Evolutionary conservation across 169 alveolate species (phyloP).

Genomic region (Eimeria maxima): DNA sequence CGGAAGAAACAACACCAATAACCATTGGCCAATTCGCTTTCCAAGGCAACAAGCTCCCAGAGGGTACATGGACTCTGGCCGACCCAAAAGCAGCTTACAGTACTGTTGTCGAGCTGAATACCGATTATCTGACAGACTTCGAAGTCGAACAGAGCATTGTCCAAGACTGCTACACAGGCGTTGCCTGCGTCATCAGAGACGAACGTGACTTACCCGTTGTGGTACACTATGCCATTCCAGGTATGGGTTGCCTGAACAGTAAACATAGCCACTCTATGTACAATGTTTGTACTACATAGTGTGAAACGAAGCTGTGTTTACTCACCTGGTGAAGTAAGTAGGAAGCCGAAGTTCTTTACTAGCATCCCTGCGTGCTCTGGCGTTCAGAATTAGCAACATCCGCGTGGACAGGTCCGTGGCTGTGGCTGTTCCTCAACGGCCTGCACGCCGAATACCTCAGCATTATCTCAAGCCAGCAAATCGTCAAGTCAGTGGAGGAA

Average conservation of each 20-base stretch:
- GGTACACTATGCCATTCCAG: constrained; percentile 70
- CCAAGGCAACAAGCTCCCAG: constrained; percentile 33
- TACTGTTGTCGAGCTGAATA: constrained; percentile 28
- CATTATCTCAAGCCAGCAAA: constrained; percentile 29
- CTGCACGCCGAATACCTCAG: constrained; percentile 74
- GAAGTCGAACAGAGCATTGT: constrained; percentile 61
- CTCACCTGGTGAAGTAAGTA: background rate
- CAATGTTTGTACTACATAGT: background rate
- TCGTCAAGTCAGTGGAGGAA: constrained; percentile 29
- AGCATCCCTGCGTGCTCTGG: background rate
- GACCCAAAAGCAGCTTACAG: constrained; percentile 41
- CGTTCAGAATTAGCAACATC: constrained; percentile 37
- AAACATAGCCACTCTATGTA: background rate
- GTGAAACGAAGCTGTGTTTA: background rate
- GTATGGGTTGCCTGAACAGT: background rate
- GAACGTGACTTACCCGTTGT: constrained; percentile 52
- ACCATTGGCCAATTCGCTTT: constrained; percentile 15
- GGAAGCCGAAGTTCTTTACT: background rate
- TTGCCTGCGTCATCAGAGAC: constrained; percentile 61
- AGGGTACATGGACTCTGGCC: background rate
- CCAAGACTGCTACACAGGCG: constrained; percentile 74
- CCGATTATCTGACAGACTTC: constrained; percentile 21
- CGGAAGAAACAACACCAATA: constrained; percentile 39
- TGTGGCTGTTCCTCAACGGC: constrained; percentile 68
- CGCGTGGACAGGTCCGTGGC: constrained; percentile 71